Conservation (phyloP, 306 rosid species). For the Acacia melanoxylon region DNA sequence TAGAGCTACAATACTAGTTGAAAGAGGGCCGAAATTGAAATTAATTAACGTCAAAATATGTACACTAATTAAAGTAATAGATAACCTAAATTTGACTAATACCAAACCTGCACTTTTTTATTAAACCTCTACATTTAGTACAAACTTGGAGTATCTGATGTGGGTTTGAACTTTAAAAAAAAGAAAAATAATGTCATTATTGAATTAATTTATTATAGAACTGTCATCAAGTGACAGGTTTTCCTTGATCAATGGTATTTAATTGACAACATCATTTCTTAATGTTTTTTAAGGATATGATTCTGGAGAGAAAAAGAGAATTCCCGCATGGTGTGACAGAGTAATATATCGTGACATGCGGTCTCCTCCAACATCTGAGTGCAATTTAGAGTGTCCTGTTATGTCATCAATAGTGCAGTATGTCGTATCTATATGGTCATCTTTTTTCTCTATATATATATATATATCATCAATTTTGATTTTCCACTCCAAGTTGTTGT, state of each 20-base stretch:
- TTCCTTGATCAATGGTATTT: neutral
- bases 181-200: neutral
- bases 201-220: neutral
- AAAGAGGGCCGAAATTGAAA: too few species aligned
- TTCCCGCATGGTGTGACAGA: slow-evolving; percentile 99
- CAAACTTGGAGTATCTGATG: neutral
- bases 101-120: too few species aligned
- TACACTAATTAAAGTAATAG: too few species aligned
- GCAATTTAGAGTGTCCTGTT: slow-evolving; percentile 82
- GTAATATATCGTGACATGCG: slow-evolving; percentile 93
- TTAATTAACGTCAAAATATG: too few species aligned
- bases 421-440: slow-evolving; percentile 39
- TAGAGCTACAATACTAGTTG: too few species aligned
- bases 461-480: neutral
- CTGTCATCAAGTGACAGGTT: neutral
- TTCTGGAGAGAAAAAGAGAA: slow-evolving; percentile 95
- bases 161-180: neutral
- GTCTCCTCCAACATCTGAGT: slow-evolving; percentile 51
- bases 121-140: too few species aligned
- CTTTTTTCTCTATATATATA: neutral
- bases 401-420: slow-evolving; percentile 86
- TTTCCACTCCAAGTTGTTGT: slow-evolving; percentile 3
- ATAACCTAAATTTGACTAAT: too few species aligned
- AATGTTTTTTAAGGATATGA: slow-evolving; percentile 91
- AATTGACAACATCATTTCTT: slow-evolving; percentile 18